Evolutionary conservation across 108 stramenopile species (phyloP).

Genomic region (Nitzschia putrida): DNA sequence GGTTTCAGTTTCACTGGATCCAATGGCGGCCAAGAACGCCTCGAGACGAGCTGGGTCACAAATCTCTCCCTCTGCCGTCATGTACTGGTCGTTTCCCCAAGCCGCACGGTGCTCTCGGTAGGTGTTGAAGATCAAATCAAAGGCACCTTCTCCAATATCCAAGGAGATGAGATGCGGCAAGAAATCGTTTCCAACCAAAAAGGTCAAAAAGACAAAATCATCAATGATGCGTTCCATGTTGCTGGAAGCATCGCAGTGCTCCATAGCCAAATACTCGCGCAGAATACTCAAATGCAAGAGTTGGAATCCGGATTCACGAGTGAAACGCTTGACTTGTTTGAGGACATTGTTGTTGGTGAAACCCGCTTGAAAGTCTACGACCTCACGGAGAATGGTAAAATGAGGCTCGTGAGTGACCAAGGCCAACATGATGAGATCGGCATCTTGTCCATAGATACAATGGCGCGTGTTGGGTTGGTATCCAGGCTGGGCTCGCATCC

Average conservation of each 20-base stretch:
- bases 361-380: slow-evolving; percentile 82
- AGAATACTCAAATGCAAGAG: slow-evolving; percentile 94
- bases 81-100: slow-evolving; percentile 88
- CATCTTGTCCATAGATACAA: slow-evolving; percentile 99
- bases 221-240: slow-evolving; percentile 95
- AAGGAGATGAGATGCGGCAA: slow-evolving; percentile 96
- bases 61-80: slow-evolving; percentile 87
- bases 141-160: slow-evolving; percentile 95
- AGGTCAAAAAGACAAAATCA: slow-evolving; percentile 99
- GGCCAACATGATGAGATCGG: slow-evolving; percentile 99
- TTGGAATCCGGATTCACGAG: slow-evolving; percentile 95
- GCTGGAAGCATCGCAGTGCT: slow-evolving; percentile 72
- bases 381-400: slow-evolving; percentile 95
- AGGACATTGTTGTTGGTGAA: slow-evolving; percentile 76
- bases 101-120: slow-evolving; percentile 85
- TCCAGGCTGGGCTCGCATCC: slow-evolving; percentile 77
- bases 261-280: slow-evolving; percentile 93
- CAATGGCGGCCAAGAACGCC: slow-evolving; percentile 80
- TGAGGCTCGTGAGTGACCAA: slow-evolving; percentile 97
- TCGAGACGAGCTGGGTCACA: slow-evolving; percentile 74
- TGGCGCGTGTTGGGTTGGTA: slow-evolving; percentile 93
- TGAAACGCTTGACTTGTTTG: slow-evolving; percentile 91
- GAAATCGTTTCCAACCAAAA: slow-evolving; percentile 98
- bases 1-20: slow-evolving; percentile 84
- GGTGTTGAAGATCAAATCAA: slow-evolving; percentile 90